These are phyloP conservation scores for Boletus rufocinnamomeus DNA, from an alignment of 768 basidiomycete genomes.

Conservation along the genomic window DNA sequence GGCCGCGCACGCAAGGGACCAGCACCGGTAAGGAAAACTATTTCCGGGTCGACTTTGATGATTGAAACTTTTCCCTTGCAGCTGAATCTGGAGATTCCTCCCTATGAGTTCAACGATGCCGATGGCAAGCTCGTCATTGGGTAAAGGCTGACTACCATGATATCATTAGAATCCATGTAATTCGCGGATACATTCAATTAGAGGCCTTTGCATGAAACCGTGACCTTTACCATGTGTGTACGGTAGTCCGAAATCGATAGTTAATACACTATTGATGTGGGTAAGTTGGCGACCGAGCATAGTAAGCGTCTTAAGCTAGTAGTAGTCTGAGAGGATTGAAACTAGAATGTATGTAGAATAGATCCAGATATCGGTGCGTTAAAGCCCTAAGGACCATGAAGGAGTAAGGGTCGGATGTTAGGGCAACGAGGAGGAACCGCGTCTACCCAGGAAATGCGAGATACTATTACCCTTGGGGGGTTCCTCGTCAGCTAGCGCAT, in stretches of 20 bases:
- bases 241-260: not conserved
- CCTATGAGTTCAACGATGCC: constrained; percentile 83
- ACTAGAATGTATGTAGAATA: not conserved
- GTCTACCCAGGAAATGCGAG: constrained; percentile 25
- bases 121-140: constrained; percentile 88
- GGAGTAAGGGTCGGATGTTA: constrained; percentile 6
- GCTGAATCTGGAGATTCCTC: constrained; percentile 94
- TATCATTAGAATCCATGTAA: constrained; percentile 23
- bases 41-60: not conserved
- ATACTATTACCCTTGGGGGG: constrained; percentile 16
- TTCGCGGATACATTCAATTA: constrained; percentile 26
- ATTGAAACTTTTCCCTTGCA: constrained; percentile 32
- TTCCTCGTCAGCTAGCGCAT: constrained; percentile 13
- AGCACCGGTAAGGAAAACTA: constrained; percentile 70
- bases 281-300: not conserved
- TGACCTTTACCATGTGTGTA: not conserved
- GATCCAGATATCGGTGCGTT: not conserved
- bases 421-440: constrained; percentile 10
- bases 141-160: constrained; percentile 38
- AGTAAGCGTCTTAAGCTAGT: not conserved
- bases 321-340: not conserved
- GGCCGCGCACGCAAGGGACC: constrained; percentile 96
- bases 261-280: too few relatives aligned
- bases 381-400: not conserved
- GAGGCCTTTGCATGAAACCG: constrained; percentile 17